These are phyloP conservation scores for Vaccinium vitisidaea DNA, from an alignment of 148 eudicot genomes.

Conservation along the genomic window DNA sequence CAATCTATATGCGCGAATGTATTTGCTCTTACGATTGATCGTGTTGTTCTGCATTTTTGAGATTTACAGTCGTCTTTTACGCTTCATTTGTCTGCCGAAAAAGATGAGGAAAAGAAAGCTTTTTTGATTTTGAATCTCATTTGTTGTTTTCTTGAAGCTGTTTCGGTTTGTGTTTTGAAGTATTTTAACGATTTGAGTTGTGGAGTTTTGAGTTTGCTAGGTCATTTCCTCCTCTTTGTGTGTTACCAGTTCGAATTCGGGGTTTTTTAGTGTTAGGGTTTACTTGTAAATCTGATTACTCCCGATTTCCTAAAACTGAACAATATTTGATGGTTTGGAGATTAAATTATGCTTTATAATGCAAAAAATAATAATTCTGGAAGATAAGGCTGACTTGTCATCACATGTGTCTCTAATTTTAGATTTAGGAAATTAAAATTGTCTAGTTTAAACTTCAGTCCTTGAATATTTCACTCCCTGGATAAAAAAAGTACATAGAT, in stretches of 20 bases:
- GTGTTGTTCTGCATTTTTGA: conserved; percentile 1
- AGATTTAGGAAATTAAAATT: too few species aligned
- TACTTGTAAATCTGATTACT: neutral
- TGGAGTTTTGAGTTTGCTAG: neutral
- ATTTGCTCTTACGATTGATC: neutral
- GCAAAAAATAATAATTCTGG: neutral
- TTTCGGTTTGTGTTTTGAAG: neutral
- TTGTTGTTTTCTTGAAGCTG: neutral
- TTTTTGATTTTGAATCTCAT: neutral
- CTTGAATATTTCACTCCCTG: neutral
- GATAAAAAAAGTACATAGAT: too few species aligned
- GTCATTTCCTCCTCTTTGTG: neutral
- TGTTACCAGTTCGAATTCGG: neutral
- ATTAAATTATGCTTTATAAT: neutral
- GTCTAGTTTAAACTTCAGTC: neutral
- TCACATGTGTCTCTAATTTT: neutral
- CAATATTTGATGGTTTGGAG: neutral
- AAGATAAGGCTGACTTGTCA: neutral
- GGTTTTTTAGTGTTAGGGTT: neutral
- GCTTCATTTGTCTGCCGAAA: neutral
- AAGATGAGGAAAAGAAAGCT: neutral
- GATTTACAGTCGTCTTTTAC: neutral
- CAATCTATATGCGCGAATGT: too few species aligned
- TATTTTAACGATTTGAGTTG: neutral
- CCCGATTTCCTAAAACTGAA: neutral